Base-by-base conservation (phyloP, 129 eudicot species). In the Calendula officinalis region DNA sequence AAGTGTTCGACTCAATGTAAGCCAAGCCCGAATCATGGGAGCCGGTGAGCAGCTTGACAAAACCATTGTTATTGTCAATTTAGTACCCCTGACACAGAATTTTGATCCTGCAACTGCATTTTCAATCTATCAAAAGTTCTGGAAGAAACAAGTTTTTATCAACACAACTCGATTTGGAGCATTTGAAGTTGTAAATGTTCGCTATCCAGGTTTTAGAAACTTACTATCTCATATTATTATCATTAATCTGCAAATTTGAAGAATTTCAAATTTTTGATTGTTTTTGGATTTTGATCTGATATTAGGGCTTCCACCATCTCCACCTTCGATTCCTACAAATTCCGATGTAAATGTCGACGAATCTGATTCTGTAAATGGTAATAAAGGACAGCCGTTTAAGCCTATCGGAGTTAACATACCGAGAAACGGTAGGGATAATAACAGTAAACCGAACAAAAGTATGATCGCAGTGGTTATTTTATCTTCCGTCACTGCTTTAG, bases 231-330 rank as follows among this genome's bases (percentile, higher is more conserved):
- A 9, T 68, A 14, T 12, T 68, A 14, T 12, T 45, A 49, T 38
- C 39, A 10, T 6, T 54, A 22, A 15, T 69, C 27, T 14, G 40
- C 59, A 22, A 4, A 54, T 45, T 44, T 35, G 41, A 43, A 8
- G 13, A 15, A 11, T 33, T 38, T 68, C 15, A 3, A 13, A 41
- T 34, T 17, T 5, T 9, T 66, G 56, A 66, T 57, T 57, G 4
- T 36, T 56, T 46, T 68, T 62, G 13, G 13, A 12, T 67, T 53
- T 71, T 52, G 46, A 40, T 30, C 10, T 17, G 9, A 78, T 50
- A 53, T 56, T 68, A 94, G 99, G 99, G 56, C 82, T 94, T 67
- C 99, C 97, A 5, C 95, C 99, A 38, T 85, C 99, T 64, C 99
- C 99, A 13, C 96, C 99, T 47, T 68, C 95, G 48, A 22, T 68